Conservation (phyloP, 306 rosid species). For the Canavalia gladiata region DNA sequence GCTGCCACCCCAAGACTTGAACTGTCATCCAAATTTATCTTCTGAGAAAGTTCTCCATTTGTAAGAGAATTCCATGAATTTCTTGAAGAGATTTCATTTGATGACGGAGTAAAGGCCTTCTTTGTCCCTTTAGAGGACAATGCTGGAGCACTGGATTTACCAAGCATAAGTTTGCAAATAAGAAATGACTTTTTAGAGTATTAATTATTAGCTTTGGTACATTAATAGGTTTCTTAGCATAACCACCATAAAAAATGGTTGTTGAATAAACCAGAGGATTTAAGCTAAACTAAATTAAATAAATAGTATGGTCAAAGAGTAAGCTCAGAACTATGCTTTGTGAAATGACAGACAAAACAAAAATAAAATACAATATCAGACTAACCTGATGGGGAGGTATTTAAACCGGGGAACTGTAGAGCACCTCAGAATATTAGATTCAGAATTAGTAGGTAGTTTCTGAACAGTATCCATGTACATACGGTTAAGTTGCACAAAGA, state of each 20-base stretch:
- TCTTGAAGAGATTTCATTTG: conserved; percentile 75
- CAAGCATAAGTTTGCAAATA: conserved; percentile 41
- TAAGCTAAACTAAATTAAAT: not conserved
- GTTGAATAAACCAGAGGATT: conserved; percentile 31
- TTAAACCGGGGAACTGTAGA: conserved; percentile 96
- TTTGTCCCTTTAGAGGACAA: conserved; percentile 89
- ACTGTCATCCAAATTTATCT: conserved; percentile 81
- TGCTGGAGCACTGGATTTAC: conserved; percentile 84
- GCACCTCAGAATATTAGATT: conserved; percentile 97
- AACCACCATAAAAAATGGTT: conserved; percentile 17
- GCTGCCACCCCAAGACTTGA: conserved; percentile 91
- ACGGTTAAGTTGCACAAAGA: conserved; percentile 96
- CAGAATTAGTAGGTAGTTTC: conserved; percentile 94
- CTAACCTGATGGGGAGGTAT: conserved; percentile 98
- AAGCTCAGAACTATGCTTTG: conserved; percentile 13
- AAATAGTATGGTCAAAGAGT: conserved; percentile 9
- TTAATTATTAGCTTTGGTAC: not conserved
- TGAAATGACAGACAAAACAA: conserved; percentile 24
- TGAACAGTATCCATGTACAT: conserved; percentile 90
- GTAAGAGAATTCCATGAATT: conserved; percentile 85
- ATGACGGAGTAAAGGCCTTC: conserved; percentile 70
- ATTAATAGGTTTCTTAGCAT: conserved; percentile 30
- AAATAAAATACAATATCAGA: conserved; percentile 42
- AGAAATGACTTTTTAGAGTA: conserved; percentile 32
- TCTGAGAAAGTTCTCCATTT: conserved; percentile 81